Evolutionary conservation across 2,329 filamentous ascomycete species (phyloP), one percentile per base, ranked within the genome.

Genomic region (Penicillium sp.): DNA sequence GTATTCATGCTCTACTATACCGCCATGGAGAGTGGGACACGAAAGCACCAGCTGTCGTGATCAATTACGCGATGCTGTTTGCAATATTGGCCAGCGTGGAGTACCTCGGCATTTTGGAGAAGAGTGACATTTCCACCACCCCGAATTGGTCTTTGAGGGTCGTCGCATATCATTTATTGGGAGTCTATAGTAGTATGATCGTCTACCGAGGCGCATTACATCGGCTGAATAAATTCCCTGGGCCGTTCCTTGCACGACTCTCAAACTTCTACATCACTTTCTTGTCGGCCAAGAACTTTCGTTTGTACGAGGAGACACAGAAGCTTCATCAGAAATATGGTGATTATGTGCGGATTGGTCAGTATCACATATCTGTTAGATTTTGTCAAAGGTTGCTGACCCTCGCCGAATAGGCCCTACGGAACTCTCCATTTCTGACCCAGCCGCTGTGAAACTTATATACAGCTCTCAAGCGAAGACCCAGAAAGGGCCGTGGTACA

Each of bases 121-220:
- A 45, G 16, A 33, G 24, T 24, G n/a, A 21, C 5, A 35, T 45
- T 10, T 9, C 27, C 10, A 11, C n/a, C 5, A 10, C 26, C 16
- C 10, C 49, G 3, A 31, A 31, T 7, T 52, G 49, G 49, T 27
- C 49, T 2, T 19, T 52, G 7, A 29, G 21, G 22, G 4, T 43
- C 7, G 16, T 52, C 11, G 21, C 7, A 31, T 51, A 24, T 27
- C 53, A 56, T 43, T 5, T 56, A 3, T 19, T 52, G 10, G 53
- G 53, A 1, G 16, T 56, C 1, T 56, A 52, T 13, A 14, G 9
- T 5, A 70, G 67, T 52, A 70, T 71, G 33, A 19, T 60, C 5
- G 16, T 68, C 9, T 72, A 72, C 51, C 65, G 70, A 27, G 46
- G 52, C 3, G 66, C 65, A 10, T 68, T 68, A 31, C 70, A 72